Percentiles rank a stretch among this genome's conserved stretches.
Conservation (phyloP, 768 basidiomycete genomes). For the Podaxis sp. region DNA sequence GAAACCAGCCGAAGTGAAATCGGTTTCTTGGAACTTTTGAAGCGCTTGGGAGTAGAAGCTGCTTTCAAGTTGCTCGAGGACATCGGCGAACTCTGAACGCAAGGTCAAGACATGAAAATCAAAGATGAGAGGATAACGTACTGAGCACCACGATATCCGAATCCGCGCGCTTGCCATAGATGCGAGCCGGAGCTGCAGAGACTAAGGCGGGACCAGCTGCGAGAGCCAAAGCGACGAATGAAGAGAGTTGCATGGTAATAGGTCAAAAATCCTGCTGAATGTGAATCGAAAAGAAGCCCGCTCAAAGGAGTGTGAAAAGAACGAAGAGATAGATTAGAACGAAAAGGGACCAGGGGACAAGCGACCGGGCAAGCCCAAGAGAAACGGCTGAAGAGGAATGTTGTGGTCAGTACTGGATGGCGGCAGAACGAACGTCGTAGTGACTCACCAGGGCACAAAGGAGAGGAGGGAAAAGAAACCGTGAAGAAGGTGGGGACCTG, state of each 20-base stretch:
- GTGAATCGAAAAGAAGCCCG: conserved; percentile 37
- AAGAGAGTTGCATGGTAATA: conserved; percentile 47
- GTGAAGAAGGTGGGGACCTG: conserved; percentile 24
- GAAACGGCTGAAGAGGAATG: conserved; percentile 22
- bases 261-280: conserved; percentile 30
- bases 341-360: conserved; percentile 39
- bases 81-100: conserved; percentile 65
- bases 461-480: conserved; percentile 27
- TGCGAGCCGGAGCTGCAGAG: conserved; percentile 47
- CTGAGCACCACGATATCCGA: conserved; percentile 57
- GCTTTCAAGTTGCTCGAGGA: conserved; percentile 72
- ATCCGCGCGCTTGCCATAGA: conserved; percentile 35
- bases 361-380: conserved; percentile 75
- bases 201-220: conserved; percentile 41
- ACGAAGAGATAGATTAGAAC: conserved; percentile 24
- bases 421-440: not conserved
- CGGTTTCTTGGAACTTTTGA: conserved; percentile 56
- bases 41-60: conserved; percentile 69
- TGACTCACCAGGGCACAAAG: conserved; percentile 37
- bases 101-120: not conserved
- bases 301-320: conserved; percentile 37
- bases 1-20: conserved; percentile 69
- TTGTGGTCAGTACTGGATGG: conserved; percentile 10
- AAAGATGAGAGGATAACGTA: conserved; percentile 32
- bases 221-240: conserved; percentile 38